These are phyloP conservation scores for Vitis hybrid DNA, from an alignment of 177 flowering plant genomes.

Conservation along the genomic window DNA sequence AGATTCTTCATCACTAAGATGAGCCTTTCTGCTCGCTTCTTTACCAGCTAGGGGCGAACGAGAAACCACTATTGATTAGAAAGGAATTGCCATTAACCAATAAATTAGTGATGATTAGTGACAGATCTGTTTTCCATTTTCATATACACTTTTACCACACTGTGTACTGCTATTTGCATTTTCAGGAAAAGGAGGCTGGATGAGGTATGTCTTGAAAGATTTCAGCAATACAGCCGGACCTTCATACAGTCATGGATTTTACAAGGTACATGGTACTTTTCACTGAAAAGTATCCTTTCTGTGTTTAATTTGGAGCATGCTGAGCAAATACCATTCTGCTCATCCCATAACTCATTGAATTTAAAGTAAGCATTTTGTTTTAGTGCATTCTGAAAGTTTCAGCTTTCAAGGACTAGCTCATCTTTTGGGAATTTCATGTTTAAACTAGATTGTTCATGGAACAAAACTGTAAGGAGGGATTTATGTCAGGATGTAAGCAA, in stretches of 20 bases:
- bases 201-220: constrained; percentile 86
- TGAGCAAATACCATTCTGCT: neutral
- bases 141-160: neutral
- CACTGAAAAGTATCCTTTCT: neutral
- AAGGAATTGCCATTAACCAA: neutral
- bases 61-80: neutral
- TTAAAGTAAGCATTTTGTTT: neutral
- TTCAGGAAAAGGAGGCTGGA: constrained; percentile 86
- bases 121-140: neutral
- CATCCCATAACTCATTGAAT: neutral
- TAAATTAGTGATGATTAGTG: neutral
- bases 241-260: constrained; percentile 91
- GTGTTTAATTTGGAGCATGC: neutral
- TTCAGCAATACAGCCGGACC: constrained; percentile 81
- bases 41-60: neutral
- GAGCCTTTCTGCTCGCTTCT: neutral
- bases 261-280: constrained; percentile 49
- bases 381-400: too few relatives aligned
- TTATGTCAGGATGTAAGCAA: too few relatives aligned
- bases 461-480: neutral
- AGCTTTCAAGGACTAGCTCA: neutral
- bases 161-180: constrained; percentile 1
- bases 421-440: neutral
- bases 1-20: neutral
- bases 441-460: neutral